phyloP scores from a whole-genome alignment of 2,329 filamentous ascomycete species.

The Penicillium sp. region DNA sequence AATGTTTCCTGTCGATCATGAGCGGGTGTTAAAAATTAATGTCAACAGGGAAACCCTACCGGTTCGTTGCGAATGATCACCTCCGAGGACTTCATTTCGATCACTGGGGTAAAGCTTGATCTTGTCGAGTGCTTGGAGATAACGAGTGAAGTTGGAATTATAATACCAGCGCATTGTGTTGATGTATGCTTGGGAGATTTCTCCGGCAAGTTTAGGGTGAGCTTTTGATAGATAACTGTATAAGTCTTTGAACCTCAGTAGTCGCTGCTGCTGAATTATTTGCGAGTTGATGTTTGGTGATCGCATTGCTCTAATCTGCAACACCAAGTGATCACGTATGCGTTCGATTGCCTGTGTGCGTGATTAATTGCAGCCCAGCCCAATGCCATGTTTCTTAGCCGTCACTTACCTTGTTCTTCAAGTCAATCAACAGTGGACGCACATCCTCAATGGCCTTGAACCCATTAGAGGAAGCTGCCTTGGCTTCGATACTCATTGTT shows the following conservation, averaged over 20 bases:
- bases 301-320: constrained; percentile 88
- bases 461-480: constrained; percentile 57
- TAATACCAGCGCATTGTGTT: constrained; percentile 99
- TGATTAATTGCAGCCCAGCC: constrained; percentile 9
- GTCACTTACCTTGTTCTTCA: constrained; percentile 69
- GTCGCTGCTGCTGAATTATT: constrained; percentile 90
- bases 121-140: constrained; percentile 78
- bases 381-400: background rate
- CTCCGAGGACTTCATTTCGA: constrained; percentile 76
- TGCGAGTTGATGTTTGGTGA: constrained; percentile 97
- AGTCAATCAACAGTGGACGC: constrained; percentile 76
- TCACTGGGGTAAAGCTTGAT: constrained; percentile 81
- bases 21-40: background rate
- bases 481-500: constrained; percentile 68
- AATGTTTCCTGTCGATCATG: constrained; percentile 31
- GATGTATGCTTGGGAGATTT: constrained; percentile 90
- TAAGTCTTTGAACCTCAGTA: constrained; percentile 83
- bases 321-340: constrained; percentile 89
- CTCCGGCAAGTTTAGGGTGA: constrained; percentile 77
- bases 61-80: constrained; percentile 68
- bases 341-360: constrained; percentile 72
- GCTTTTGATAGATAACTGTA: constrained; percentile 81
- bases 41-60: constrained; percentile 28
- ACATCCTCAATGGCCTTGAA: constrained; percentile 80
- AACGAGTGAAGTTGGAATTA: constrained; percentile 82